phyloP scores from a whole-genome alignment of 1,139 yeast species.

The Kodamaea derodonti region DNA sequence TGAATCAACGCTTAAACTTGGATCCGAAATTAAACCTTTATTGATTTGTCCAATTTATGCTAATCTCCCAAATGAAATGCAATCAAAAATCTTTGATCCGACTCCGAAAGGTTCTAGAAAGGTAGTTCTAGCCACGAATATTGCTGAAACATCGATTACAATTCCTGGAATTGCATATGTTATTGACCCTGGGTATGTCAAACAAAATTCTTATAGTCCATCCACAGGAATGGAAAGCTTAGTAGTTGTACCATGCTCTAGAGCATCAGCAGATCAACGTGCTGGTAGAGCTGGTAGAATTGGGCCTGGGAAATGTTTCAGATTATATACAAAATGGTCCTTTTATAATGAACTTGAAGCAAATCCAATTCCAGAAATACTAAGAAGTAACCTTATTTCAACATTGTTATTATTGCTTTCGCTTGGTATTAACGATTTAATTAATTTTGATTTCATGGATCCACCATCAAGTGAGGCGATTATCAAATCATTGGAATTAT shows the following conservation, averaged over 20 bases:
- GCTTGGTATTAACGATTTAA: slow-evolving; percentile 75
- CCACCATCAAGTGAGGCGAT: slow-evolving; percentile 72
- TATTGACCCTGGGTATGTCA: slow-evolving; percentile 90
- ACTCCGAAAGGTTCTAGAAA: slow-evolving; percentile 78
- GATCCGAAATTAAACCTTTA: slow-evolving; percentile 59
- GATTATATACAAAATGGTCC: slow-evolving; percentile 85
- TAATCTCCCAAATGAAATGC: slow-evolving; percentile 80
- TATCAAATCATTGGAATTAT: slow-evolving; percentile 70
- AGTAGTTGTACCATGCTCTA: slow-evolving; percentile 80
- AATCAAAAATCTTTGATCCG: slow-evolving; percentile 78
- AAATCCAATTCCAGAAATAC: slow-evolving; percentile 85
- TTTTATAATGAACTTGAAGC: slow-evolving; percentile 71
- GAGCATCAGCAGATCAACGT: slow-evolving; percentile 93
- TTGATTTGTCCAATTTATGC: slow-evolving; percentile 89
- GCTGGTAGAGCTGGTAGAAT: slow-evolving; percentile 98
- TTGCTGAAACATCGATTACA: slow-evolving; percentile 95
- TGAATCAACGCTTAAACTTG: slow-evolving; percentile 64
- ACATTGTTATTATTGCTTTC: slow-evolving; percentile 73
- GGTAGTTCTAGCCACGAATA: slow-evolving; percentile 91
- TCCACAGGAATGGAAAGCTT: slow-evolving; percentile 87
- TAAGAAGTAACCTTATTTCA: slow-evolving; percentile 74
- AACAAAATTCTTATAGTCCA: slow-evolving; percentile 80
- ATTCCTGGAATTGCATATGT: slow-evolving; percentile 89
- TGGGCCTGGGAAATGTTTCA: slow-evolving; percentile 92
- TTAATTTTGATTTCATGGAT: slow-evolving; percentile 87